Evolutionary conservation across 2,329 filamentous ascomycete genomes (phyloP).

Genomic region (Tolypocladium amazonense): DNA sequence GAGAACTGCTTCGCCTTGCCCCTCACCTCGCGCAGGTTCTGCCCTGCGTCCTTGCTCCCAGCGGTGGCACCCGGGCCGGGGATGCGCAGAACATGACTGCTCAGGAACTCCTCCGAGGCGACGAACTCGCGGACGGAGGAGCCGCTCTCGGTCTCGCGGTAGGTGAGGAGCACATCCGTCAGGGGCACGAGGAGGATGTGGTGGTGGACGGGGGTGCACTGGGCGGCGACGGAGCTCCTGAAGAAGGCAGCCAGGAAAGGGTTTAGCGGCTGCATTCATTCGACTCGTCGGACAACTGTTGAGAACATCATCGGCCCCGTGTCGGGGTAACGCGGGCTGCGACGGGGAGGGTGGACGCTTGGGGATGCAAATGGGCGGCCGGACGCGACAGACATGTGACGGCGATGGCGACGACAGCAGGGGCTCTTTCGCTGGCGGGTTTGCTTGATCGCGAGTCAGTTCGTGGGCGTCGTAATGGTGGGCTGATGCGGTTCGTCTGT

Average conservation of each 20-base stretch:
- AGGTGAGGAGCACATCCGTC: conserved; percentile 82
- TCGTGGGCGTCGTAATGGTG: neutral
- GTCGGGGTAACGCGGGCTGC: conserved; percentile 7
- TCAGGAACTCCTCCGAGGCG: conserved; percentile 86
- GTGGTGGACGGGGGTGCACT: conserved; percentile 86
- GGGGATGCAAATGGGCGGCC: neutral
- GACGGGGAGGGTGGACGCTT: neutral
- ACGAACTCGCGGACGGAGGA: conserved; percentile 69
- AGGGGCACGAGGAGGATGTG: conserved; percentile 90
- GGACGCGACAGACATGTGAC: conserved; percentile 1
- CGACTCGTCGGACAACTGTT: conserved; percentile 18
- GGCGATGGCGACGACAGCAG: neutral
- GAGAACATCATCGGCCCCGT: conserved; percentile 17
- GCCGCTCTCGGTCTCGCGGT: conserved; percentile 78
- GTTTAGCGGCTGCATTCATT: conserved; percentile 90
- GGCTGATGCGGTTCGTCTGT: neutral
- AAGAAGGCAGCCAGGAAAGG: conserved; percentile 98
- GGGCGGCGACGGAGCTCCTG: conserved; percentile 81
- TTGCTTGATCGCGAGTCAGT: neutral
- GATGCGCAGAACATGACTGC: conserved; percentile 90
- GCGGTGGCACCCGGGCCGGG: conserved; percentile 41
- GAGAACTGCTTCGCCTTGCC: conserved; percentile 91
- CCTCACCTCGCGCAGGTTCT: conserved; percentile 72
- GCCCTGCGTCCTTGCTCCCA: conserved; percentile 43
- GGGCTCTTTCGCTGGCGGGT: neutral